phyloP scores from a whole-genome alignment of 495 filamentous ascomycete genomes.

The Geopyxis carbonaria region DNA sequence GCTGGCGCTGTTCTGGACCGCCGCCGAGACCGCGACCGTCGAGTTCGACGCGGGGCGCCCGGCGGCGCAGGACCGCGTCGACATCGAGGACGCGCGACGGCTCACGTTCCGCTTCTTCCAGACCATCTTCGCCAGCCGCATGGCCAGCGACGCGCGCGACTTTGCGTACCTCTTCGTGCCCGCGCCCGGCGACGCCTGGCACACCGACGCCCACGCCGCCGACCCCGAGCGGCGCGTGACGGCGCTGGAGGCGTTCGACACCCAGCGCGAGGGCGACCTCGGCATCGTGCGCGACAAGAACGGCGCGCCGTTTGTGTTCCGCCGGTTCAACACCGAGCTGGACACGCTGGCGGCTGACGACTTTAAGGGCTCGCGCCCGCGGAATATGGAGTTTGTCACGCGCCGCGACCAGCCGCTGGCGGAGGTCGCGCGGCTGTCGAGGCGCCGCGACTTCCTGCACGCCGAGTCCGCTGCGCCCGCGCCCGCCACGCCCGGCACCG shows the following conservation, averaged over 20 bases:
- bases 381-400: not conserved
- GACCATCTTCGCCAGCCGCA: constrained; percentile 13
- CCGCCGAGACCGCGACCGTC: constrained; percentile 1
- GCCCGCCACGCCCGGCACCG: too few relatives aligned
- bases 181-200: constrained; percentile 12
- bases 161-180: constrained; percentile 23
- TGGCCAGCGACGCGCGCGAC: constrained; percentile 12
- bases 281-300: constrained; percentile 25
- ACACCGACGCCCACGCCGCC: constrained; percentile 6
- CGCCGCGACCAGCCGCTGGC: constrained; percentile 30
- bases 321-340: not conserved
- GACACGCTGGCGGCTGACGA: not conserved
- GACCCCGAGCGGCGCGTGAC: constrained; percentile 2
- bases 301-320: constrained; percentile 1
- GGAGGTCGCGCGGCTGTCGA: constrained; percentile 34
- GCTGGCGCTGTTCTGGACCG: constrained; percentile 11
- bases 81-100: constrained; percentile 13
- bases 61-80: not conserved
- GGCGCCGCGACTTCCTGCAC: constrained; percentile 45
- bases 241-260: constrained; percentile 11
- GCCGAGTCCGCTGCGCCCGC: too few relatives aligned
- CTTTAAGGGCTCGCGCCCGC: not conserved
- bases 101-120: constrained; percentile 16
- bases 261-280: constrained; percentile 4
- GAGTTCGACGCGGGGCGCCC: not conserved